Conservation (phyloP, 163 green algal species). For the Scenedesmus sp. region DNA sequence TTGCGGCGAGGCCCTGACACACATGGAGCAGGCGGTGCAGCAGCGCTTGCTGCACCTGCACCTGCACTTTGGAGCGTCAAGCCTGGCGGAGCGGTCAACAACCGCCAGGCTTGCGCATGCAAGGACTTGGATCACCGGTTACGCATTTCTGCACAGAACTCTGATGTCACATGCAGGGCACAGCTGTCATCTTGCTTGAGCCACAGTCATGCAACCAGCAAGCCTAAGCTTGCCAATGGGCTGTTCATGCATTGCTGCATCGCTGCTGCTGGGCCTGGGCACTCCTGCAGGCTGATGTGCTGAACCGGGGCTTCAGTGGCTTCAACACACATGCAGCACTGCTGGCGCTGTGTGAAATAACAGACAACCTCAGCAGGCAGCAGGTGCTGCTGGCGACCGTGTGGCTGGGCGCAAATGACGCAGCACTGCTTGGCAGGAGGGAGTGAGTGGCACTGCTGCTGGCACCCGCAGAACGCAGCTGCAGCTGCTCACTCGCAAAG, state of each 20-base stretch:
- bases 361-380: constrained; percentile 20
- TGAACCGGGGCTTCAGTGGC: constrained; percentile 79
- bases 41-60: too few species aligned
- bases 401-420: constrained; percentile 93
- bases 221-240: too few species aligned
- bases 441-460: constrained; percentile 35
- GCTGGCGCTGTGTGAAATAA: constrained; percentile 67
- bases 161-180: too few species aligned
- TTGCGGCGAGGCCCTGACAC: too few species aligned
- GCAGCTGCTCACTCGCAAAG: constrained; percentile 79
- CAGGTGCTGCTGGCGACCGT: constrained; percentile 72
- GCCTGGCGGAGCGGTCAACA: too few species aligned
- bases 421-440: constrained; percentile 73
- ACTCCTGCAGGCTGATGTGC: constrained; percentile 68
- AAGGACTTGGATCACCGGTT: too few species aligned
- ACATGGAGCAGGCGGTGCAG: too few species aligned
- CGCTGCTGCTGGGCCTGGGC: neutral
- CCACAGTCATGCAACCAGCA: too few species aligned
- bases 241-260: neutral
- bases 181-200: too few species aligned
- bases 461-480: neutral
- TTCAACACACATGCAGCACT: constrained; percentile 80
- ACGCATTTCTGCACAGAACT: too few species aligned
- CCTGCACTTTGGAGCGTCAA: too few species aligned
- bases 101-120: too few species aligned